Conservation (phyloP, 2,329 filamentous ascomycete genomes). For the Zymoseptoria crescenta region DNA sequence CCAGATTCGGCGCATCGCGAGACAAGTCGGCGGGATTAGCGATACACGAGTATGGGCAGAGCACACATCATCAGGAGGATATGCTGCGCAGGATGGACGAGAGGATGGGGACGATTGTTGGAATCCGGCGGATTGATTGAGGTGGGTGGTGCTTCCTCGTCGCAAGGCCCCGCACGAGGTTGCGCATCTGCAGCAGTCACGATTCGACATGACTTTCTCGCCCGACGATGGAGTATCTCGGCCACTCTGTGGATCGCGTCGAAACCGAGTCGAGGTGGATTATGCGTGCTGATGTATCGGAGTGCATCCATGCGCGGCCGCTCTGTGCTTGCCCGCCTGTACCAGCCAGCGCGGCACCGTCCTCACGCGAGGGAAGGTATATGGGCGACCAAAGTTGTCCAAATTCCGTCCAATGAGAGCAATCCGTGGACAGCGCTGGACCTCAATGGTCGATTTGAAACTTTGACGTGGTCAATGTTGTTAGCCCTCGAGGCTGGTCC, state of each 20-base stretch:
- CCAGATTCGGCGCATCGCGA: constrained; percentile 33
- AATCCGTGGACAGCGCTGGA: too few species aligned
- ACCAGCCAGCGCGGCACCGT: neutral
- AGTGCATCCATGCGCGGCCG: too few species aligned
- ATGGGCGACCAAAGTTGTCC: neutral
- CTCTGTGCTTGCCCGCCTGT: too few species aligned
- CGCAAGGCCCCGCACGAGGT: too few species aligned
- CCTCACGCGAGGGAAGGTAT: neutral
- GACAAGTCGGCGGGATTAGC: constrained; percentile 29
- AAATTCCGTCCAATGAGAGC: neutral
- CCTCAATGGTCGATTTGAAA: neutral
- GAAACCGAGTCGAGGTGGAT: too few species aligned
- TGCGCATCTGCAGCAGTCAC: too few species aligned
- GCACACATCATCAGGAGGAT: constrained; percentile 16
- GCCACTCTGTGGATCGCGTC: too few species aligned
- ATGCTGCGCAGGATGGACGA: constrained; percentile 24
- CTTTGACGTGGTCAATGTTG: neutral
- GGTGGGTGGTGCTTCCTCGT: neutral
- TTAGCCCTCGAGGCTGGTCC: too few species aligned
- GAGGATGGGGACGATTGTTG: constrained; percentile 26
- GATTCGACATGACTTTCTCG: too few species aligned
- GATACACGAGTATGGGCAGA: constrained; percentile 25
- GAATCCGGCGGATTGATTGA: constrained; percentile 27
- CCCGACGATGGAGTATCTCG: too few species aligned
- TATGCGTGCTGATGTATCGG: too few species aligned